Base-by-base conservation (phyloP, 2,329 filamentous ascomycete genomes). In the Calonectria pteridis region DNA sequence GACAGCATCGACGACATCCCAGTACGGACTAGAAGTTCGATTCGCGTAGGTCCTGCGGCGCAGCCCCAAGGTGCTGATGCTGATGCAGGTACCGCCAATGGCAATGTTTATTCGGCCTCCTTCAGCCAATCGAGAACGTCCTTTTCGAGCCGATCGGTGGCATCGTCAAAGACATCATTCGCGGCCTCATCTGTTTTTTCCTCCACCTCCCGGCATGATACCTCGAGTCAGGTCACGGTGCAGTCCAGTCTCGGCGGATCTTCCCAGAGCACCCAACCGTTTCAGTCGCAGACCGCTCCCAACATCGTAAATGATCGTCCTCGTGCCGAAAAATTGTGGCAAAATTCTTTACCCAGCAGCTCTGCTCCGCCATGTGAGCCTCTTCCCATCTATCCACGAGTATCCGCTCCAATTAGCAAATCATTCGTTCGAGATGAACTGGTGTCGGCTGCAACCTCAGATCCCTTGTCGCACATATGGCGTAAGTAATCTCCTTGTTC, bases 401-500 rank as follows among this genome's bases (percentile, higher is more conserved):
- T 75, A 29, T 71, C 75, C 7, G 55, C 69, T 1, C 63, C 23
- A 23, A n/a, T 40, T 6, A 20, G 16, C 59, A 64, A 33, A 40
- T 11, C 33, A 6, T 26, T 11, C 26, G 2, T 11, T 40, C 35
- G 35, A 40, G 55, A 62, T 29, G 14, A 28, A 6, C 37, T 20
- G 23, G 4, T n/a, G 16, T 23, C 33, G n/a, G 11, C n/a, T 59
- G 55, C 55, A 37, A 23, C 51, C 37, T 18, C 77, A n/a, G 75
- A 82, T 3, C 82, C 83, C 0, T 74, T 88, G 5, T 67, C 77
- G 5, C 72, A 80, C 13, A 81, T 87, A 3, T 88, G 86, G 83
- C 86, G 85, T 87, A 79, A 77, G 85, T 83, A 7, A 23, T 16
- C 10, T 40, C 11, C n/a, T 43, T 43, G n/a, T 43, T 43, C 16